Base-by-base conservation (phyloP, 2,329 filamentous ascomycete species). In the Clonostachys byssicola region DNA sequence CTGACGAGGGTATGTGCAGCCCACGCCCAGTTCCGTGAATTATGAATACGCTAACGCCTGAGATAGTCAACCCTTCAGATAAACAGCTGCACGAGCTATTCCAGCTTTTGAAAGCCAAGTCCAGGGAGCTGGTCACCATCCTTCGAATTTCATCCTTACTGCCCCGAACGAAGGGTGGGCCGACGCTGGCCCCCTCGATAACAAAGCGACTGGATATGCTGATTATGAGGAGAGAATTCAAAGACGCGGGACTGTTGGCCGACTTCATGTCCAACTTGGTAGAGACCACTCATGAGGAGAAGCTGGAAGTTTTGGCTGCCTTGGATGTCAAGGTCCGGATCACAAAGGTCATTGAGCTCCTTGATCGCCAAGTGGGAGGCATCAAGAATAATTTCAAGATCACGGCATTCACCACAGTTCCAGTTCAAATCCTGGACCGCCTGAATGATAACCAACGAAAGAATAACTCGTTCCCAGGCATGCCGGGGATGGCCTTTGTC, bases 251-350 rank as follows among this genome's bases (percentile, higher is more conserved):
- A 3, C 73, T 83, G 9, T 76, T 99, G 10, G 92, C 94, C 7
- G 94, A 99, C 64, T 97, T 97, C 63, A 96, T 99, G 90, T 86
- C 90, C 38, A 95, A 96, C 61, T 80, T 97, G 20, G 81, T 95
- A 4, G 90, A 96, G 52, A 85, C 88, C 44, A 87, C 83, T 10
- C 88, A 95, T 53, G 90, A 96, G 64, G 94, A 99, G 62, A 96
- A 95, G 66, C 76, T 99, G 46, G 83, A 88, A 47, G 81, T 99
- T 14, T 74, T 99, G 35, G 82, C 89, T n/a, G 84, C 91, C 1
- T 68, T 95, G 6, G 84, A 92, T 57, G 75, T 94, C 42, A 88
- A 88, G 55, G 81, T 87, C 42, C 80, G 94, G 36, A 76, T 97
- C 46, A 82, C 87, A 52, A 86, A 85, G 56, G 90, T 95, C 14